Conservation (phyloP, 2,329 filamentous ascomycete genomes). For the Botrytis porri region DNA sequence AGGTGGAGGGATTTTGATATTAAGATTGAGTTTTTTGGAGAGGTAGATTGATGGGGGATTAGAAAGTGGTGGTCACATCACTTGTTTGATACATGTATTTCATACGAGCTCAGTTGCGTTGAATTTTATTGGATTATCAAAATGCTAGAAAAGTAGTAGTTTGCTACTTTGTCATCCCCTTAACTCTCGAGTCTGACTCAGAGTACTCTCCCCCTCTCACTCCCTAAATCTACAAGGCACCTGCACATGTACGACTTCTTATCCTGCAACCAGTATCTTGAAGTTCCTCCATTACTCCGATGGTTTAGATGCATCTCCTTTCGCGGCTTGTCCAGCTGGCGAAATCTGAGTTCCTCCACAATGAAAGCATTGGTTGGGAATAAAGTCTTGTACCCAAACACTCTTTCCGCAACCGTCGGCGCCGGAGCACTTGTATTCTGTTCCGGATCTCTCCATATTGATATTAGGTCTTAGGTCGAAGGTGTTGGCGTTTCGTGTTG, state of each 20-base stretch:
- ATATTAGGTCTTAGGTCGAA: neutral
- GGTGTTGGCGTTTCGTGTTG: neutral
- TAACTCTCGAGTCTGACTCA: neutral
- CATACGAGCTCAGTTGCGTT: rapidly evolving
- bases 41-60: neutral
- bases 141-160: too few species aligned
- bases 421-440: neutral
- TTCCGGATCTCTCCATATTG: neutral
- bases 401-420: neutral
- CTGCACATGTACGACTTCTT: neutral
- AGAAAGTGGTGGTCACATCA: neutral
- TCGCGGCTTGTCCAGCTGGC: neutral
- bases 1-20: constrained; percentile 9
- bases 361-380: neutral
- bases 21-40: neutral
- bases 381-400: neutral
- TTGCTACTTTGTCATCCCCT: neutral
- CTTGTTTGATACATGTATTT: neutral
- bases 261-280: neutral
- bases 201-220: neutral
- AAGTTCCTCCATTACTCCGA: too few species aligned
- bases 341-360: neutral
- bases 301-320: neutral
- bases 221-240: neutral
- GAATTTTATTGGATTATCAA: too few species aligned